Base-by-base conservation (phyloP, 2,329 filamentous ascomycete species). In the Colletotrichum sp. region DNA sequence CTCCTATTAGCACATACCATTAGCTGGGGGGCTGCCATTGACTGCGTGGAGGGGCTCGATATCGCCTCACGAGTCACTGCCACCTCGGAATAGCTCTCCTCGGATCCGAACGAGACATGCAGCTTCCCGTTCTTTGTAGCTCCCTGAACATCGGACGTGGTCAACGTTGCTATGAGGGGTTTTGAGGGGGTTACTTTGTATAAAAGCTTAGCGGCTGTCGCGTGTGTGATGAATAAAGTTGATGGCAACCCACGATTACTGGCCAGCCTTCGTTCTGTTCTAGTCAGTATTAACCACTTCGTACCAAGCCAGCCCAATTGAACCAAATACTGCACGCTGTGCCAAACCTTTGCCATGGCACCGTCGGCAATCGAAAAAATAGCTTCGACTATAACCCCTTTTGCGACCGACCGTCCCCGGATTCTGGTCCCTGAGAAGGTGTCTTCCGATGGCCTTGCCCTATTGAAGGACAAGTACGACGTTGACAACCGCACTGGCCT, bases 391-490 rank as follows among this genome's bases (percentile, higher is more conserved):
- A 55, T 73, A 30, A 69, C 75, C 55, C 77, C 78, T 9, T 73
- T 76, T n/a, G 32, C 77, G 18, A 39, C 80, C 71, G 36, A 78
- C 75, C 76, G 78, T 65, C 84, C 84, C 62, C 86, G 87, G 62
- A 90, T 96, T 77, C 90, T 97, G 32, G 94, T 96, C 55, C 93
- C 95, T 2, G 95, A 96, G 82, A 96, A 95, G 83, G 90, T 96
- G 60, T 96, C 94, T 1, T 88, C 92, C n/a, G 95, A 96, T 83
- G 95, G 95, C 13, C 88, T 96, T 21, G 90, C 92, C 21, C 86
- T 96, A 24, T 89, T 96, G 49, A 89, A 90, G 39, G 89, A 90
- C 24, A 89, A 90, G 49, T 92, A 94, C 80, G 91, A 95, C 26
- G 93, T 96, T 39, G 91, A 96, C 81, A 91, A 92, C 78, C 90